Percentiles rank a stretch among this genome's conserved stretches.
Evolutionary conservation across 805 yeast species (phyloP).

Genomic region (Suhomyces xylopsoci): DNA sequence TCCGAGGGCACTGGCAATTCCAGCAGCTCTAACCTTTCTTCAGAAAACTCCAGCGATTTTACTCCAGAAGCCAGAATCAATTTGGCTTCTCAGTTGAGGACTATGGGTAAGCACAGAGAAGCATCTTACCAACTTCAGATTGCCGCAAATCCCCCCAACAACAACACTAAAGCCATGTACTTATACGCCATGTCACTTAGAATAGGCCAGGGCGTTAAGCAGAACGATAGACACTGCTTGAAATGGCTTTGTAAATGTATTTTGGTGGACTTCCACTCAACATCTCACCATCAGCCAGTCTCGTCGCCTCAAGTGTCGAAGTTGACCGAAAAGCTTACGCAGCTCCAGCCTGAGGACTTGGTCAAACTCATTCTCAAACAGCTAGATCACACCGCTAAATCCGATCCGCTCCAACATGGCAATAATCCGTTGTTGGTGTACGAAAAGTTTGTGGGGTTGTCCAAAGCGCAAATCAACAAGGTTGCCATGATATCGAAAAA

Average conservation of each 20-base stretch:
- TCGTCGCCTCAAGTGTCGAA: slow-evolving; percentile 10
- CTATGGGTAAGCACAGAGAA: slow-evolving; percentile 60
- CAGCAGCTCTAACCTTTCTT: neutral
- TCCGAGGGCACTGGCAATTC: slow-evolving; percentile 7
- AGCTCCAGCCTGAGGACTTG: slow-evolving; percentile 27
- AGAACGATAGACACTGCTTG: slow-evolving; percentile 52
- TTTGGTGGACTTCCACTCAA: slow-evolving; percentile 10
- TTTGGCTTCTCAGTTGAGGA: slow-evolving; percentile 49
- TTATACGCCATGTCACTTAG: slow-evolving; percentile 65
- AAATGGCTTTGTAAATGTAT: slow-evolving; percentile 57
- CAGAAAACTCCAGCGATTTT: neutral
- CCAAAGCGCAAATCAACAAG: slow-evolving; percentile 24
- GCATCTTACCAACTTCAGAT: slow-evolving; percentile 65
- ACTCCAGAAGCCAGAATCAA: slow-evolving; percentile 34
- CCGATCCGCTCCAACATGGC: slow-evolving; percentile 23
- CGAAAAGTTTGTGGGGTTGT: slow-evolving; percentile 21
- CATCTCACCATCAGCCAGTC: slow-evolving; percentile 1
- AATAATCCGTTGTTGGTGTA: slow-evolving; percentile 15
- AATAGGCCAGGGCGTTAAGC: slow-evolving; percentile 65
- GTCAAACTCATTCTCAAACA: slow-evolving; percentile 23
- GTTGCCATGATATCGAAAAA: slow-evolving; percentile 29
- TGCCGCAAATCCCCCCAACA: slow-evolving; percentile 60
- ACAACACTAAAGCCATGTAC: slow-evolving; percentile 58
- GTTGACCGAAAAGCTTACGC: slow-evolving; percentile 24
- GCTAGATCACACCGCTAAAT: slow-evolving; percentile 19